phyloP scores from a whole-genome alignment of 2,329 filamentous ascomycete genomes.

The Cladosporium sp. region DNA sequence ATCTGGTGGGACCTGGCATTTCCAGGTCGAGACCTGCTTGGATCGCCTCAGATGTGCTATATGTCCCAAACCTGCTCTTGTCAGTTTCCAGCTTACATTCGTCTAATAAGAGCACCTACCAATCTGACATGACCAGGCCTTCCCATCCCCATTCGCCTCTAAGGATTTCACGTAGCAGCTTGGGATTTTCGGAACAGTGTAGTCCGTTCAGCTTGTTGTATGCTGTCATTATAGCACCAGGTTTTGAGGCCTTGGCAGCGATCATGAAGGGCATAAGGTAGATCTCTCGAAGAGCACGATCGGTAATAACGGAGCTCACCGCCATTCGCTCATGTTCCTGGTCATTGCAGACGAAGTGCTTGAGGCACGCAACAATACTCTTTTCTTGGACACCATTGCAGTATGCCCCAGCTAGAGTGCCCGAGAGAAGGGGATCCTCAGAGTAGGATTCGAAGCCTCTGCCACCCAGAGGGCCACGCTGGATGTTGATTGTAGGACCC shows the following conservation, averaged over 20 bases:
- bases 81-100: background rate
- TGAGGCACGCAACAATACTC: constrained; percentile 71
- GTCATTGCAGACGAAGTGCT: constrained; percentile 73
- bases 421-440: constrained; percentile 74
- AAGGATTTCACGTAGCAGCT: constrained; percentile 64
- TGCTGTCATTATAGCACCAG: constrained; percentile 60
- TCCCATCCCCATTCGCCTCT: constrained; percentile 65
- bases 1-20: constrained; percentile 60
- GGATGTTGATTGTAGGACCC: constrained; percentile 28
- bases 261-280: constrained; percentile 75
- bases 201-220: constrained; percentile 73
- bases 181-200: constrained; percentile 61
- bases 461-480: constrained; percentile 51
- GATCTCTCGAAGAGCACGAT: constrained; percentile 63
- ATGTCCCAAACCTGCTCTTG: constrained; percentile 54
- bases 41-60: constrained; percentile 61
- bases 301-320: constrained; percentile 60
- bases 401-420: constrained; percentile 61
- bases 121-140: constrained; percentile 62
- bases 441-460: constrained; percentile 84
- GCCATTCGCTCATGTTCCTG: constrained; percentile 65
- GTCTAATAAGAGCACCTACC: constrained; percentile 52
- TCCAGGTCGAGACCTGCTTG: constrained; percentile 75
- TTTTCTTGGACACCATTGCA: constrained; percentile 64
- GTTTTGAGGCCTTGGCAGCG: constrained; percentile 42